phyloP scores from a whole-genome alignment of 2,329 filamentous ascomycete genomes.

The Dactylellina leptospora region DNA sequence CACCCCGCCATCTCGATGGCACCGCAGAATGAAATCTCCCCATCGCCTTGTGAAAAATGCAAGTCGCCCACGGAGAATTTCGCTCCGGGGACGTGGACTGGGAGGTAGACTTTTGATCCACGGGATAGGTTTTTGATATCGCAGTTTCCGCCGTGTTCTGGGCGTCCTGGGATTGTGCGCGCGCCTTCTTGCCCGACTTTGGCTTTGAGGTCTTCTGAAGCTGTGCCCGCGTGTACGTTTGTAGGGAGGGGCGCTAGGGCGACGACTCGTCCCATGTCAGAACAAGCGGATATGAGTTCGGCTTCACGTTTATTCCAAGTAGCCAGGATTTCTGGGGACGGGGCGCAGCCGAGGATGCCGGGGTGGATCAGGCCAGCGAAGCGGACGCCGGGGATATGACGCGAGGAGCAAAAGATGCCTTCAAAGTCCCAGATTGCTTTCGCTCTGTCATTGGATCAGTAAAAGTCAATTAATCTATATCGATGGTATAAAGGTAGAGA shows the following conservation, averaged over 20 bases:
- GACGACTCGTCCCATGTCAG: constrained; percentile 74
- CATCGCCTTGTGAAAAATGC: constrained; percentile 86
- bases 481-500: background rate
- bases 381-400: constrained; percentile 85
- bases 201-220: constrained; percentile 66
- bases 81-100: constrained; percentile 83
- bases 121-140: constrained; percentile 87
- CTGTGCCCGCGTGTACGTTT: constrained; percentile 77
- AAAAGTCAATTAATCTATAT: constrained; percentile 58
- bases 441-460: constrained; percentile 65
- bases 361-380: constrained; percentile 92
- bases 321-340: constrained; percentile 77
- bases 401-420: constrained; percentile 80
- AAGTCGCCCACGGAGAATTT: constrained; percentile 91
- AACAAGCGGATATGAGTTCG: constrained; percentile 75
- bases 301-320: constrained; percentile 86
- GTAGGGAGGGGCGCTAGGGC: constrained; percentile 77
- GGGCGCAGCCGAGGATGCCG: constrained; percentile 88
- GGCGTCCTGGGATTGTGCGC: constrained; percentile 81
- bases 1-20: constrained; percentile 94
- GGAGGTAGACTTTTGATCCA: constrained; percentile 83
- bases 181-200: constrained; percentile 81
- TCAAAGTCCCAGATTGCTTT: constrained; percentile 82
- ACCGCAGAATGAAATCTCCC: constrained; percentile 86
- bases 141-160: constrained; percentile 89